phyloP scores from a whole-genome alignment of 208 protist genomes.

The Trypanosoma vivax region DNA sequence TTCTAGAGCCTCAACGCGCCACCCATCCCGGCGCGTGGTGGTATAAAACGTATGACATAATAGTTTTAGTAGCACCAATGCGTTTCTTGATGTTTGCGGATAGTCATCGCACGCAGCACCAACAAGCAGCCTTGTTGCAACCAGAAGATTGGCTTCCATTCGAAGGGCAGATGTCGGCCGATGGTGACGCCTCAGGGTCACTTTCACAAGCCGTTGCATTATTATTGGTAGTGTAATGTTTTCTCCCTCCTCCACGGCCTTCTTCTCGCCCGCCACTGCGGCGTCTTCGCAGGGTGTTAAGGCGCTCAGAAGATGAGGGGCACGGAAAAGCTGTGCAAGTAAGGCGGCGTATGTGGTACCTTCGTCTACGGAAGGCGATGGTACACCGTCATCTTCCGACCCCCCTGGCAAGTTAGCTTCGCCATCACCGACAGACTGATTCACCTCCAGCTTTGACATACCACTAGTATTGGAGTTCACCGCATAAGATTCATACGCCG shows the following conservation, averaged over 20 bases:
- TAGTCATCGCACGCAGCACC: slow-evolving; percentile 33
- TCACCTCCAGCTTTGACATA: background rate
- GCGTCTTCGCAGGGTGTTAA: slow-evolving; percentile 19
- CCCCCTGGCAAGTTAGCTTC: background rate
- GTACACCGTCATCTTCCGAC: background rate
- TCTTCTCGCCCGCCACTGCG: background rate
- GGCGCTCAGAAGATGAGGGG: slow-evolving; percentile 15
- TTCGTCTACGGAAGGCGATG: slow-evolving; percentile 11
- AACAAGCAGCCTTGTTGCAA: slow-evolving; percentile 36
- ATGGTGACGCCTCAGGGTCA: slow-evolving; percentile 30
- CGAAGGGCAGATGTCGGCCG: slow-evolving; percentile 33
- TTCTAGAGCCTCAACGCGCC: slow-evolving; percentile 55
- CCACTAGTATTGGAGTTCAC: background rate
- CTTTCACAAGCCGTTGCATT: slow-evolving; percentile 17
- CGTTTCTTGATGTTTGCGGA: slow-evolving; percentile 22
- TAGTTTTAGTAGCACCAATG: slow-evolving; percentile 36
- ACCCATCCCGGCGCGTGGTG: slow-evolving; percentile 47
- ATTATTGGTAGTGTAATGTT: slow-evolving; percentile 14
- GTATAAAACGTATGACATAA: slow-evolving; percentile 51
- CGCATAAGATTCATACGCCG: slow-evolving; percentile 11
- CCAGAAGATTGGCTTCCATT: slow-evolving; percentile 47
- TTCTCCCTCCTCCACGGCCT: background rate
- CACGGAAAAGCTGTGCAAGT: slow-evolving; percentile 19
- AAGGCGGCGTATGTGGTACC: slow-evolving; percentile 19
- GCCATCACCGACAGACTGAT: background rate